phyloP scores from a whole-genome alignment of 2,329 filamentous ascomycete genomes.

The Bipolaris victoriae region DNA sequence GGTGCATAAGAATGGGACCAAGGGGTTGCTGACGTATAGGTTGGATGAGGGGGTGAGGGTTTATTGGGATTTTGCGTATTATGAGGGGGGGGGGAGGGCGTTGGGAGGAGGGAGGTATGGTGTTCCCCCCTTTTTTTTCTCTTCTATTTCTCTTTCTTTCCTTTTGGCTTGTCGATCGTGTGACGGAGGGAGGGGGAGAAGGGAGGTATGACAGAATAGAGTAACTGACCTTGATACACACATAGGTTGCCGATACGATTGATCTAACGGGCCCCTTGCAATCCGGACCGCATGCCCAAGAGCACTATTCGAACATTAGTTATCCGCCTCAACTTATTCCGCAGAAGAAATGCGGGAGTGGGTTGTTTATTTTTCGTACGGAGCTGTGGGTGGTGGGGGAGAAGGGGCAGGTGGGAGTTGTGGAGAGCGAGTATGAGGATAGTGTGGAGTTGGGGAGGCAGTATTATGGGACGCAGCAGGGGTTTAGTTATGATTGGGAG shows the following conservation, averaged over 20 bases:
- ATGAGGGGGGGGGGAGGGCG: conserved; percentile 5
- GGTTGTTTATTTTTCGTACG: conserved; percentile 20
- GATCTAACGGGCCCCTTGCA: conserved; percentile 14
- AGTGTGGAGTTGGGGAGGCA: conserved; percentile 9
- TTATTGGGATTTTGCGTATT: conserved; percentile 24
- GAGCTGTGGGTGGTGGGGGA: conserved; percentile 20
- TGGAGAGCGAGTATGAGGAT: conserved; percentile 15
- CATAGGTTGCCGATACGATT: not conserved
- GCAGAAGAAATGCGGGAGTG: conserved; percentile 17
- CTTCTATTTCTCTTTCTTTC: too few relatives aligned
- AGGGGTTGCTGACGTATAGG: conserved; percentile 18
- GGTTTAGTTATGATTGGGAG: conserved; percentile 27
- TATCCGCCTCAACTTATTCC: conserved; percentile 13
- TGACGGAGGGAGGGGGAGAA: too few relatives aligned
- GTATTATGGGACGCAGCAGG: conserved; percentile 26
- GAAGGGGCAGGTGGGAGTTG: conserved; percentile 16
- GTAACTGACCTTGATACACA: not conserved
- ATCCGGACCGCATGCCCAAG: conserved; percentile 9
- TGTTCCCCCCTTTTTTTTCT: not conserved
- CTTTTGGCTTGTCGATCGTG: too few relatives aligned
- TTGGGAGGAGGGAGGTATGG: conserved; percentile 10
- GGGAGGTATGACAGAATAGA: too few relatives aligned
- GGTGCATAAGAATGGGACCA: conserved; percentile 30
- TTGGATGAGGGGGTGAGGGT: conserved; percentile 22
- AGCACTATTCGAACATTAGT: conserved; percentile 8